A percentile compares a stretch with the other conserved stretches of the same genome.
Evolutionary conservation across 768 basidiomycete genomes (phyloP).

Genomic region (Tylopilus rubrobrunneus): DNA sequence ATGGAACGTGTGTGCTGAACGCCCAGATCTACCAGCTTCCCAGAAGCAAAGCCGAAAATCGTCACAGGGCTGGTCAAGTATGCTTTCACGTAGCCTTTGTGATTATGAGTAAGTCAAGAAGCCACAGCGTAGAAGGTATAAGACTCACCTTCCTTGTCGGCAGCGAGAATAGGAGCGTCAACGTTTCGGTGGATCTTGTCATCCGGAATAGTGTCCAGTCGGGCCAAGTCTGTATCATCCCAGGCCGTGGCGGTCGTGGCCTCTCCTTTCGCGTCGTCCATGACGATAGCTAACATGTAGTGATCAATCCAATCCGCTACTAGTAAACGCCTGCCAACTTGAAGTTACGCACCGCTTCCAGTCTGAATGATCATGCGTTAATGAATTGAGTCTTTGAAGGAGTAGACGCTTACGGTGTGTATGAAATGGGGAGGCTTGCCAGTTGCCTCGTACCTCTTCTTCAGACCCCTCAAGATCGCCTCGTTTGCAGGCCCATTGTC

Average conservation of each 20-base stretch:
- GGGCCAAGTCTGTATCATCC: conserved; percentile 44
- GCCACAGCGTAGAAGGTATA: too few species aligned
- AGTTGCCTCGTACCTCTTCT: conserved; percentile 39
- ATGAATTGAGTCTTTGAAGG: not conserved
- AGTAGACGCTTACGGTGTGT: conserved; percentile 48
- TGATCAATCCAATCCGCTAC: not conserved
- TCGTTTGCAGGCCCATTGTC: conserved; percentile 44
- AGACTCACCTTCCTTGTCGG: conserved; percentile 44
- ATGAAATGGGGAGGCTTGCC: conserved; percentile 48
- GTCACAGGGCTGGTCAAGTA: conserved; percentile 53
- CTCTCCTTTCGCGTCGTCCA: conserved; percentile 44
- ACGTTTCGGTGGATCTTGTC: conserved; percentile 49
- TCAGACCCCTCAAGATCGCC: conserved; percentile 51
- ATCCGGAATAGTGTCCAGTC: conserved; percentile 43
- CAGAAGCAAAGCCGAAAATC: conserved; percentile 55
- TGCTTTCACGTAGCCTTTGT: conserved; percentile 18
- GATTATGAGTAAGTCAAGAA: not conserved
- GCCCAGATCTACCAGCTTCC: conserved; percentile 42
- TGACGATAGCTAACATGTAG: conserved; percentile 33
- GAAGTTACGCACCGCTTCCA: conserved; percentile 39
- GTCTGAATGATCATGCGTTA: conserved; percentile 33
- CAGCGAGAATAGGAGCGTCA: conserved; percentile 43
- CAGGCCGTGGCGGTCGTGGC: conserved; percentile 38
- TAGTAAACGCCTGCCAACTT: not conserved
- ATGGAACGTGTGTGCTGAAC: conserved; percentile 48